Evolutionary conservation across 768 basidiomycete species (phyloP), one percentile per base, ranked within the genome.

Genomic region (Russula abietina): DNA sequence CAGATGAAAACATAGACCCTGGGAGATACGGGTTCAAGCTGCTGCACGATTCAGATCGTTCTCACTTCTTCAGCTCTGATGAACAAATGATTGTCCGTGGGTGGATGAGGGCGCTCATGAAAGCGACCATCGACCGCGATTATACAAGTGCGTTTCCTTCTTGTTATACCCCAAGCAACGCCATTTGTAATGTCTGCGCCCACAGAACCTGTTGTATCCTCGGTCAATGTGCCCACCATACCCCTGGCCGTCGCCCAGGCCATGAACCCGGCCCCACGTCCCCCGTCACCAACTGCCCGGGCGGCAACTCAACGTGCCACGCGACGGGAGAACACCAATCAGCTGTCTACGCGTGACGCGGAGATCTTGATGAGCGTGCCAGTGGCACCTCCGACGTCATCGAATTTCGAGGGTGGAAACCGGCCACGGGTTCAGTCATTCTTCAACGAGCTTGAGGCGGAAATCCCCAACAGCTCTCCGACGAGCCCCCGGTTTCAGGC

Each of bases 71-170:
- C 75, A 92, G 91, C 66, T 93, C 92, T 0, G 89, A 93, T 26
- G 94, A 98, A 70, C 91, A 93, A 74, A 70, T 76, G 0, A 75
- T 84, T 41, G 81, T 97, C 53, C 85, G 97, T n/a, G 93, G 93
- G 67, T 98, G 97, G 96, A 98, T 98, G 97, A 99, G 98, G 77
- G 93, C 95, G 9, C 84, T 99, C 68, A 98, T 98, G 93, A 99
- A 98, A 73, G 93, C 96, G 2, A 98, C 96, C 14, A 99, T 99
- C 68, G 88, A 84, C 10, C 79, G 97, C 60, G 97, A 98, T 72
- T 98, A 95, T 71, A 82, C 88, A 10, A 89, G 93, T 95, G 69
- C 43, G 88, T 79, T 43, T 30, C 59, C 51, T 30, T 56, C 33
- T 53, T 5, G 10, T 60, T 6, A 3, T 26, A 26, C 7, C 4